Conservation (phyloP, 495 filamentous ascomycete genomes). For the Annulohypoxylon moriforme region DNA sequence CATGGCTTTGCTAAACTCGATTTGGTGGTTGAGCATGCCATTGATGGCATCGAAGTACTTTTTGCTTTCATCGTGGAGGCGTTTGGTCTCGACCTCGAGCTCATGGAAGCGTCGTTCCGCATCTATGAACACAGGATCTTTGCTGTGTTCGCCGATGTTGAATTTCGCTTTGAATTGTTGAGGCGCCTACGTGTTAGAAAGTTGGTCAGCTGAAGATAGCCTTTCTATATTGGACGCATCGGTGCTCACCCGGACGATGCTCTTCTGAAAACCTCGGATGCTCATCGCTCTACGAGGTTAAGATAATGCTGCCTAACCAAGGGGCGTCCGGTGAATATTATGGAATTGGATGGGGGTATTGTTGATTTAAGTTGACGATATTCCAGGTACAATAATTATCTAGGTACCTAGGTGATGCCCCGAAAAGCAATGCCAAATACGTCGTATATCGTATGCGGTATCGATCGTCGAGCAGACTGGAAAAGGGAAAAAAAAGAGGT, state of each 20-base stretch:
- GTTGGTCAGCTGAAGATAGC: constrained; percentile 16
- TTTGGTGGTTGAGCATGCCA: constrained; percentile 96
- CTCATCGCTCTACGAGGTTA: constrained; percentile 72
- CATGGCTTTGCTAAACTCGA: constrained; percentile 96
- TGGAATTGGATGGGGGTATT: constrained; percentile 4
- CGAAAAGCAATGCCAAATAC: constrained; percentile 13
- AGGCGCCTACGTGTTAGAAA: constrained; percentile 70
- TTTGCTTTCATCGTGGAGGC: constrained; percentile 91
- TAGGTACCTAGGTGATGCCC: constrained; percentile 3
- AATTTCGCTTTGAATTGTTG: constrained; percentile 92
- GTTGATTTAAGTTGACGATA: constrained; percentile 24
- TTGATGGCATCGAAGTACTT: constrained; percentile 98
- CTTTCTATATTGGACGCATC: constrained; percentile 20
- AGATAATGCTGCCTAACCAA: constrained; percentile 10
- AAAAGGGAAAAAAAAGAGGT: neutral
- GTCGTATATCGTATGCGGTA: neutral
- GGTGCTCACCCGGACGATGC: constrained; percentile 76
- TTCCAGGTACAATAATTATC: constrained; percentile 6
- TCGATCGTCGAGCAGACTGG: neutral
- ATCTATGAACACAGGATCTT: constrained; percentile 94
- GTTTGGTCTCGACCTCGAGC: constrained; percentile 95
- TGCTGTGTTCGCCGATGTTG: constrained; percentile 93
- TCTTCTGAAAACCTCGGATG: constrained; percentile 95
- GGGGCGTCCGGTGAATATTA: neutral
- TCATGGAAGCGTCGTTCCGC: constrained; percentile 94